Evolutionary conservation across 371 early-diverging fungal species (phyloP).

Genomic region (Zychaea mexicana): DNA sequence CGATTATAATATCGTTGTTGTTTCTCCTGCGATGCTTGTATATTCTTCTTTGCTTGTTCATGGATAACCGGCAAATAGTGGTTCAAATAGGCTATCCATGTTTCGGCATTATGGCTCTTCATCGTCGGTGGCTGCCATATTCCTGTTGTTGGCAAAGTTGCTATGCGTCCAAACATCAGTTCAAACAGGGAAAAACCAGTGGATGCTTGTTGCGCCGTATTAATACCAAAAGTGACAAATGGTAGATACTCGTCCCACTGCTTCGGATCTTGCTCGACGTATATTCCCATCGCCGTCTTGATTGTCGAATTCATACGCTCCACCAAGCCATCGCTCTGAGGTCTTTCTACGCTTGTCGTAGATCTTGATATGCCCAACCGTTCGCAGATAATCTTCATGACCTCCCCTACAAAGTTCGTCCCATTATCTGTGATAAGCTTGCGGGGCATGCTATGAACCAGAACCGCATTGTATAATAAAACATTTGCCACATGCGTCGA

Average conservation of each 20-base stretch:
- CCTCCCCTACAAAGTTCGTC: slow-evolving; percentile 9
- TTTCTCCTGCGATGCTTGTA: slow-evolving; percentile 19
- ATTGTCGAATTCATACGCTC: slow-evolving; percentile 23
- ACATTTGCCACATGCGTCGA: no score
- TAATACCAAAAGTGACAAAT: slow-evolving; percentile 20
- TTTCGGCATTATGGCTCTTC: slow-evolving; percentile 3
- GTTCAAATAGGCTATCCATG: slow-evolving; percentile 19
- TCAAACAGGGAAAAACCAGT: slow-evolving; percentile 21
- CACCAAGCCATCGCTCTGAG: slow-evolving; percentile 20
- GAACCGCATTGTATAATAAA: not conserved
- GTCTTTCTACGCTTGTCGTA: slow-evolving; percentile 15
- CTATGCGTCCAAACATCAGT: slow-evolving; percentile 13
- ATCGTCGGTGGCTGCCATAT: not conserved
- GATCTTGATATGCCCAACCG: slow-evolving; percentile 8
- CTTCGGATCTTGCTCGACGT: not conserved
- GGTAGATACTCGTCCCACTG: slow-evolving; percentile 16
- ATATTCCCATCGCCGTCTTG: slow-evolving; percentile 11
- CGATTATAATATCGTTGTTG: slow-evolving; percentile 16
- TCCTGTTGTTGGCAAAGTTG: slow-evolving; percentile 1
- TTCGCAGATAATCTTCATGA: slow-evolving; percentile 11
- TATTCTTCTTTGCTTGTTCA: not conserved
- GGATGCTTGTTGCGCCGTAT: slow-evolving; percentile 18
- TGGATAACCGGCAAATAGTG: slow-evolving; percentile 16
- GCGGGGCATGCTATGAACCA: not conserved
- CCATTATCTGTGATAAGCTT: slow-evolving; percentile 21